These are phyloP conservation scores for Saccharomyces paradoxus DNA, from an alignment of 805 yeast species.

Conservation along the genomic window DNA sequence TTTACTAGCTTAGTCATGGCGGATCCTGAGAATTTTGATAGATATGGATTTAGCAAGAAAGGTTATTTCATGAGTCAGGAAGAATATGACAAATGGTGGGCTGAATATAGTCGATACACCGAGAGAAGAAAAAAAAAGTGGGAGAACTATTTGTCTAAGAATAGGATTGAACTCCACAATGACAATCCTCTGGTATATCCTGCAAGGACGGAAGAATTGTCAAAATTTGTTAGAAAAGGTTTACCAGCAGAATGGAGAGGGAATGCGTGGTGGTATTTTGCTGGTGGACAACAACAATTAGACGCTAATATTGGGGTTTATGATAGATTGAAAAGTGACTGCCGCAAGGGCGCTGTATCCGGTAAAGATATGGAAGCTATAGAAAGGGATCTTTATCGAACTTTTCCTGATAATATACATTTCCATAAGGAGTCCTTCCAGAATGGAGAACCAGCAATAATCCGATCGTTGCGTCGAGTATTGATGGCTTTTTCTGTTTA, in stretches of 20 bases:
- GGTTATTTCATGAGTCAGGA: conserved; percentile 44
- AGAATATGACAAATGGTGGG: conserved; percentile 72
- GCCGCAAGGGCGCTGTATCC: neutral
- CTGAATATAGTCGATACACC: conserved; percentile 52
- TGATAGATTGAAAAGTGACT: conserved; percentile 57
- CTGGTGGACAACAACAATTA: conserved; percentile 70
- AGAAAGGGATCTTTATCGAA: conserved; percentile 86
- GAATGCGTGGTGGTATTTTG: conserved; percentile 91
- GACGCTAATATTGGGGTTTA: conserved; percentile 70
- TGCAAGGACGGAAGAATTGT: conserved; percentile 65
- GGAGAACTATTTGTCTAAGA: conserved; percentile 54
- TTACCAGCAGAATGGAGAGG: conserved; percentile 98
- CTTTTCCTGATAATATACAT: conserved; percentile 87
- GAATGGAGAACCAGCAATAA: conserved; percentile 50
- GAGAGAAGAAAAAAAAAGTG: conserved; percentile 66
- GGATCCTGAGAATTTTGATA: conserved; percentile 39
- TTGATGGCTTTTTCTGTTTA: conserved; percentile 75
- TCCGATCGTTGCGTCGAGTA: conserved; percentile 68
- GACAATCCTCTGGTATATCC: conserved; percentile 64
- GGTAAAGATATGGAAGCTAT: conserved; percentile 71
- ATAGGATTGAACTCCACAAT: conserved; percentile 47
- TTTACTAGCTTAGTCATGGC: neutral
- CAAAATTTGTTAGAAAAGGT: conserved; percentile 78
- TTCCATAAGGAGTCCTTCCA: conserved; percentile 44
- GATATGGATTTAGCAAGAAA: conserved; percentile 83